Conservation (phyloP, 2,329 filamentous ascomycete species). For the Xylariaceae sp. region DNA sequence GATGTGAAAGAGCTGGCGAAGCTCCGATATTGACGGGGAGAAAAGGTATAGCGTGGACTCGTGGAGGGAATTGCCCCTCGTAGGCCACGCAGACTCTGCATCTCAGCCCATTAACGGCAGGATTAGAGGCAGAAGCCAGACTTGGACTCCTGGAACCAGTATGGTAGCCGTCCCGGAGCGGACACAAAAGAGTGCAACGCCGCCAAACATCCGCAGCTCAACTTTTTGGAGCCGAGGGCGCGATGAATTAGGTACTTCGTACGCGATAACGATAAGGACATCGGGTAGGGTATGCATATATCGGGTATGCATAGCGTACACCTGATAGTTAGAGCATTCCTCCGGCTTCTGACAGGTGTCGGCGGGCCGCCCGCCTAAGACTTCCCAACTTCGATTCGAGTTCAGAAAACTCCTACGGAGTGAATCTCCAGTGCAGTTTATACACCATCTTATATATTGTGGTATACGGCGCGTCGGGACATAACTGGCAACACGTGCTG, state of each 20-base stretch:
- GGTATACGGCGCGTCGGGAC: not conserved
- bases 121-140: slow-evolving; percentile 8
- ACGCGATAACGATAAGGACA: too few relatives aligned
- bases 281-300: too few relatives aligned
- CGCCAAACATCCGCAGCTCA: not conserved
- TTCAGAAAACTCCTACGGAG: slow-evolving; percentile 3
- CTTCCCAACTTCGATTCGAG: not conserved
- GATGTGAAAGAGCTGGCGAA: slow-evolving; percentile 6
- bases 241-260: not conserved
- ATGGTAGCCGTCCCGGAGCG: not conserved
- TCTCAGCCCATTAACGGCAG: slow-evolving; percentile 31
- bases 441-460: not conserved
- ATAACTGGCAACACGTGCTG: not conserved
- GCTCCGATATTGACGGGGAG: not conserved
- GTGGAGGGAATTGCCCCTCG: slow-evolving; percentile 23
- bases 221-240: not conserved
- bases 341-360: too few relatives aligned
- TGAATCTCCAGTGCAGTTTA: too few relatives aligned
- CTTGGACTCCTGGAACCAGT: not conserved
- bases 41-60: slow-evolving; percentile 17
- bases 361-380: too few relatives aligned
- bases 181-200: slow-evolving; percentile 9
- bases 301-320: too few relatives aligned
- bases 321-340: too few relatives aligned
- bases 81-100: slow-evolving; percentile 30